Base-by-base conservation (phyloP, 2,329 filamentous ascomycete genomes). In the Geoglossum cookeanum region DNA sequence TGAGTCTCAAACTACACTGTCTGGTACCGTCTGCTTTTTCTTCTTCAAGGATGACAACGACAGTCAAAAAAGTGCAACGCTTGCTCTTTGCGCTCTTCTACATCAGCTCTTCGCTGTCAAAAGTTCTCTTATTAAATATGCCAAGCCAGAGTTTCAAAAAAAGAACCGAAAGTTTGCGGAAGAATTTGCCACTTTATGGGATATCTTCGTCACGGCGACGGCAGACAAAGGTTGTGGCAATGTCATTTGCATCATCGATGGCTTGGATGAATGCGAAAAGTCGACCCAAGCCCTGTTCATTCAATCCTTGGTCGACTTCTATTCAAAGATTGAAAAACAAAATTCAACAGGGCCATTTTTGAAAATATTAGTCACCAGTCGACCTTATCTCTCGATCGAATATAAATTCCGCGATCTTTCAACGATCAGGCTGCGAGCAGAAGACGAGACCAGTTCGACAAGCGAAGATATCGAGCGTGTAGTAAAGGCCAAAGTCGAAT, bases 21-120 rank as follows among this genome's bases (percentile, higher is more conserved):
- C 59, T 33, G 42, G 39, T 29, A 61, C 58, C 32, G 63, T 63
- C 1, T 62, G 66, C 4, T 69, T 66, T 55, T 70, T 66, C 60
- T 72, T 69, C 60, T 72, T 71, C 61, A 71, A 70, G 58, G 68
- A 70, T 51, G 67, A 70, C 37, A 67, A 70, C 45, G 61, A 67
- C 0, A 61, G 66, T 1, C 67, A 71, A 55, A 65, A 67, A 29
- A 61, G 55, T 39, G 45, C 67, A 44, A 47, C 58, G 7, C 62
- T 27, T 4, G 69, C 68, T 3, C 49, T 72, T 0, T 70, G 65
- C 45, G 65, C 67, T 5, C 30, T 71, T 13, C 62, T 72, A 0
- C 68, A 71, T 61, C 68, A 72, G 55, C 60, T 72, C 0, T 70
- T 71, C 47, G 5, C 17, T 15, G n/a, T 8, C 6, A 49, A 32